Conservation (phyloP, 2,329 filamentous ascomycete genomes). For the Neofusicoccum umdonicola region DNA sequence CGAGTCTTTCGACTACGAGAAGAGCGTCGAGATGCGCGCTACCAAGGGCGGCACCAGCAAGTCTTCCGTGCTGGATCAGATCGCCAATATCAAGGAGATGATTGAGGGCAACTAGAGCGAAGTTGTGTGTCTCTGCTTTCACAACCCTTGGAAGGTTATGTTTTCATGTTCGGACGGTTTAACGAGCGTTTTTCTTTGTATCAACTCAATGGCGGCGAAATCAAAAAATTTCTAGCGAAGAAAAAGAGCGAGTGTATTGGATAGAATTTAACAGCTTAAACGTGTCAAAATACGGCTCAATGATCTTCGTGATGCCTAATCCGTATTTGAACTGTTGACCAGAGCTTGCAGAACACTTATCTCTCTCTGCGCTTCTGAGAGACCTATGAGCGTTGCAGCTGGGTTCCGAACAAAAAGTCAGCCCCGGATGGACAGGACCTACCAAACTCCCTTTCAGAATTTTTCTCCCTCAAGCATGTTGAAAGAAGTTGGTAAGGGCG, state of each 20-base stretch:
- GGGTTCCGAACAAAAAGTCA: too few species aligned
- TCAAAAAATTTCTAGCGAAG: background rate
- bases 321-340: too few species aligned
- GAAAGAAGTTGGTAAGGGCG: too few species aligned
- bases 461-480: too few species aligned
- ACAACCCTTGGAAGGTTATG: background rate
- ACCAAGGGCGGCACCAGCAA: constrained; percentile 77
- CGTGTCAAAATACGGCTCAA: too few species aligned
- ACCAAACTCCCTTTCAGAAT: too few species aligned
- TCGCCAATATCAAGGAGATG: constrained; percentile 51
- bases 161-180: background rate
- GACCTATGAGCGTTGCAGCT: too few species aligned
- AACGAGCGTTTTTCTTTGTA: background rate
- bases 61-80: constrained; percentile 63
- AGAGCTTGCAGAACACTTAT: too few species aligned
- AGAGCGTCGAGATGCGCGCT: constrained; percentile 74
- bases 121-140: background rate
- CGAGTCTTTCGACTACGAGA: constrained; percentile 75
- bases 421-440: too few species aligned
- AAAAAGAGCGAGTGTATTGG: background rate
- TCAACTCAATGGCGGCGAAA: background rate
- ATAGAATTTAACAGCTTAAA: too few species aligned
- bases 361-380: too few species aligned
- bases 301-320: too few species aligned
- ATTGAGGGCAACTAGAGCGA: background rate